Percentiles rank a stretch among this genome's conserved stretches.
Evolutionary conservation across 1,284 basidiomycete genomes (phyloP).

Genomic region (Ceraceosorus guamensis): DNA sequence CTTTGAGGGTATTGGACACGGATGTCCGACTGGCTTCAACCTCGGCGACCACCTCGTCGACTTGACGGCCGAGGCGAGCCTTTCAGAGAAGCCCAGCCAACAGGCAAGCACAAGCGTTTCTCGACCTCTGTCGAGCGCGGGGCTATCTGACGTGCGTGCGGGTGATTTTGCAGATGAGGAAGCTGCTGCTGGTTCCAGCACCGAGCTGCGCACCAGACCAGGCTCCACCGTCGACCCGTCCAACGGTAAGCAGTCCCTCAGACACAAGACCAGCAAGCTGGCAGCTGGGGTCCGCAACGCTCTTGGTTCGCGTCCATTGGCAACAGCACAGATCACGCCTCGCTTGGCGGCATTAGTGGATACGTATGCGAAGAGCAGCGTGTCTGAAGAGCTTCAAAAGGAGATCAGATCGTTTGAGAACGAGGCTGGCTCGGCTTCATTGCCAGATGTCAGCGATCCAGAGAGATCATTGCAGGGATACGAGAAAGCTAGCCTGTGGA

Average conservation of each 20-base stretch:
- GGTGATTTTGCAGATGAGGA: slow-evolving; percentile 3
- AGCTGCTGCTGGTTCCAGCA: slow-evolving; percentile 47
- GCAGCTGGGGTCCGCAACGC: slow-evolving; percentile 55
- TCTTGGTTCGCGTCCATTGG: slow-evolving; percentile 47
- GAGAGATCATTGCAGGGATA: slow-evolving; percentile 64
- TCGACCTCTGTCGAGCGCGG: background rate
- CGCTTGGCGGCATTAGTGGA: slow-evolving; percentile 69
- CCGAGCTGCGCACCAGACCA: slow-evolving; percentile 55
- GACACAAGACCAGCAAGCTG: slow-evolving; percentile 64
- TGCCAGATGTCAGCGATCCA: slow-evolving; percentile 6
- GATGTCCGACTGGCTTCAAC: slow-evolving; percentile 91
- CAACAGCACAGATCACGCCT: slow-evolving; percentile 47
- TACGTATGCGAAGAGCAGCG: slow-evolving; percentile 62
- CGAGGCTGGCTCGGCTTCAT: background rate
- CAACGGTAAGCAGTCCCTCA: slow-evolving; percentile 3
- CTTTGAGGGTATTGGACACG: slow-evolving; percentile 68
- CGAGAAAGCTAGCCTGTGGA: slow-evolving; percentile 74
- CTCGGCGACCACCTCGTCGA: slow-evolving; percentile 64
- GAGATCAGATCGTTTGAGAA: slow-evolving; percentile 56
- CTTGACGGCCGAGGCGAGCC: slow-evolving; percentile 20
- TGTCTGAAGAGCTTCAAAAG: slow-evolving; percentile 59
- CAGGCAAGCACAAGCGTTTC: too few species aligned
- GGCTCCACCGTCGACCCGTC: slow-evolving; percentile 54
- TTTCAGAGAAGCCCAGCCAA: too few species aligned
- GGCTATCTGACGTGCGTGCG: background rate